These are phyloP conservation scores for Globisporangium sylvaticum DNA, from an alignment of 352 stramenopile genomes.

Conservation along the genomic window DNA sequence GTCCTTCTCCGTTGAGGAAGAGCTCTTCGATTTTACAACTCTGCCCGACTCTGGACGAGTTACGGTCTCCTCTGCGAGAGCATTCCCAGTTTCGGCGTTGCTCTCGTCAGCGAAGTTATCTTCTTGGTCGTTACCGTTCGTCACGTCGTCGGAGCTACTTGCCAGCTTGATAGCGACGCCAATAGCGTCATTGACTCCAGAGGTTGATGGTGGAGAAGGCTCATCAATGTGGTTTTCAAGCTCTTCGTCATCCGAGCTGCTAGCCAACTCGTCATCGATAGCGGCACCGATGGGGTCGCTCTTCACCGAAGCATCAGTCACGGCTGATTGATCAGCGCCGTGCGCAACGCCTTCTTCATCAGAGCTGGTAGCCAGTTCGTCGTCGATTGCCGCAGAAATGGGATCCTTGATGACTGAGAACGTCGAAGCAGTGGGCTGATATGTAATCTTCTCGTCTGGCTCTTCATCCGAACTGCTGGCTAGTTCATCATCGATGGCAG, in stretches of 20 bases:
- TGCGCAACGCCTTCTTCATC: neutral
- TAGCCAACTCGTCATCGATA: slow-evolving; percentile 30
- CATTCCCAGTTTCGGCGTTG: neutral
- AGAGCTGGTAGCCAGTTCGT: neutral
- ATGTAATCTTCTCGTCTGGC: neutral
- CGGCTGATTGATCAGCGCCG: neutral
- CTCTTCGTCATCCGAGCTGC: slow-evolving; percentile 18
- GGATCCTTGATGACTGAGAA: neutral
- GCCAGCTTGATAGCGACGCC: neutral
- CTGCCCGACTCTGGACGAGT: neutral
- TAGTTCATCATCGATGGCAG: slow-evolving; percentile 35
- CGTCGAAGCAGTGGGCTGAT: neutral
- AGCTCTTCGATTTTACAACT: neutral
- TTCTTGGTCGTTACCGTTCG: neutral
- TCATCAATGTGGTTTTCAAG: neutral
- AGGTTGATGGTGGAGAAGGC: neutral
- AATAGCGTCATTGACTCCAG: neutral
- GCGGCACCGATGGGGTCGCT: slow-evolving; percentile 26
- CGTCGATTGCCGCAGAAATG: neutral
- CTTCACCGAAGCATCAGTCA: neutral
- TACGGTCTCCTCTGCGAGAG: neutral
- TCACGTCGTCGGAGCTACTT: neutral
- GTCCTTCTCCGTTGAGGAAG: slow-evolving; percentile 11
- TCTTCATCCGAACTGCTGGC: slow-evolving; percentile 24
- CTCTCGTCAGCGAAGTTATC: neutral